phyloP scores from a whole-genome alignment of 768 basidiomycete species.

The Lactifluus piperatus region DNA sequence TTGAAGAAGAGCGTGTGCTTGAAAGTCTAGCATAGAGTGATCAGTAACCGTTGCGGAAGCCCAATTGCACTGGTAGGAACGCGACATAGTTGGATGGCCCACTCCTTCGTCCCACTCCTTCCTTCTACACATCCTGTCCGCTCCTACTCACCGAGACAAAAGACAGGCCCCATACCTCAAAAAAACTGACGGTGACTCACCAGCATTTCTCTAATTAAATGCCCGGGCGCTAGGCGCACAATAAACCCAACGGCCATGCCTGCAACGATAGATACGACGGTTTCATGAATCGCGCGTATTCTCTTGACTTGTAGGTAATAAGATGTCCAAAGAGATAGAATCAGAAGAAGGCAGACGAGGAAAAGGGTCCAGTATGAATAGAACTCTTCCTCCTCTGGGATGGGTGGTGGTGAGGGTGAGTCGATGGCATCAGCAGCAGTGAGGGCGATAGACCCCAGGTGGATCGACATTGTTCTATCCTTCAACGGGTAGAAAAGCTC shows the following conservation, averaged over 20 bases:
- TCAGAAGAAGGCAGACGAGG: constrained; percentile 85
- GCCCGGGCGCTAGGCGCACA: constrained; percentile 83
- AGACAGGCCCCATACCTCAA: not conserved
- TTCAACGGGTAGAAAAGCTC: not conserved
- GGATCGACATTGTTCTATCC: constrained; percentile 9
- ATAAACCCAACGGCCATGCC: constrained; percentile 94
- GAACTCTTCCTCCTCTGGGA: constrained; percentile 70
- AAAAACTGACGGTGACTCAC: constrained; percentile 40
- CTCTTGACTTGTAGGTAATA: constrained; percentile 97
- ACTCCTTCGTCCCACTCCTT: not conserved
- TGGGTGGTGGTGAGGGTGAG: constrained; percentile 4
- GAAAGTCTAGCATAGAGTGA: constrained; percentile 56
- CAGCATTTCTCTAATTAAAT: constrained; percentile 95
- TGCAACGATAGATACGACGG: constrained; percentile 88
- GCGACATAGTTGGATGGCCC: not conserved
- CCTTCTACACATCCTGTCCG: not conserved
- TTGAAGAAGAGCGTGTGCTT: constrained; percentile 98
- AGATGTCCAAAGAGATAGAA: constrained; percentile 90
- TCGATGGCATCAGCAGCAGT: constrained; percentile 11
- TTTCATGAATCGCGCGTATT: constrained; percentile 94
- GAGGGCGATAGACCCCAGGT: constrained; percentile 2
- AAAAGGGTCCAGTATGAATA: constrained; percentile 94
- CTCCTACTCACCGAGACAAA: not conserved
- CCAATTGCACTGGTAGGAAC: not conserved
- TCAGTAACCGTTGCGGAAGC: not conserved